Base-by-base conservation (phyloP, 805 yeast species). In the Metschnikowia henanensis region DNA sequence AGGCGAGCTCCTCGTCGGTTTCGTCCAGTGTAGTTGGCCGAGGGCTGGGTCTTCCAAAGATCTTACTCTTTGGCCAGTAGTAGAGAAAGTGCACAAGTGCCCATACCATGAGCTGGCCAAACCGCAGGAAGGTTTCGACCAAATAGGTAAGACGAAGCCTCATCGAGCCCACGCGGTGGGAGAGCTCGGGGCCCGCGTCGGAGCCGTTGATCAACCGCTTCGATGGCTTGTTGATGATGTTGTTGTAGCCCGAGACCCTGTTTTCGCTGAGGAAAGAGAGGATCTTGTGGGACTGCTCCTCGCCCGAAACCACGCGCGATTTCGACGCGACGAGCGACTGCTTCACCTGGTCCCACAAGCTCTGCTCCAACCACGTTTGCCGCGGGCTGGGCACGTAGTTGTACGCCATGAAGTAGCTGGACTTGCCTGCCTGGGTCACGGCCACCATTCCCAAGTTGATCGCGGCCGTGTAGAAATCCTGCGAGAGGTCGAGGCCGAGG, bases 401-500 rank as follows among this genome's bases (percentile, higher is more conserved):
- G 23, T 77, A 66, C 54, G 84, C 89, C 37, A 79, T 74, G 31
- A 82, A 74, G 58, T 83, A 85, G 49, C 85, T 80, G 23, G 82
- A 78, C 43, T 75, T 77, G 2, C 86, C 83, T 0, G 87, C 83
- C 40, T 84, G 80, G n/a, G 82, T 78, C 30, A 84, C 73, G 13
- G 86, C 79, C 35, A 84, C 68, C 43, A 79, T 68, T 0, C 88
- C 89, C 37, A 81, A 61, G 55, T 80, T 79, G 51, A 78, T 68
- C 41, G 81, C 62, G 0, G 82, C 78, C 1, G 85, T 74, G 57
- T 81, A 80, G 57, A 85, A 86, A 62, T 85, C 91, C 55, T 84
- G 89, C 25, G 70, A 58, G 44, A 76, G 51, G 56, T 62, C 43
- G 56, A 77, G 41, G 61, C 73, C 65, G 50, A 68, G 60, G 57